Base-by-base conservation (phyloP, 331 rosid genomes). In the Spiraea crenata region DNA sequence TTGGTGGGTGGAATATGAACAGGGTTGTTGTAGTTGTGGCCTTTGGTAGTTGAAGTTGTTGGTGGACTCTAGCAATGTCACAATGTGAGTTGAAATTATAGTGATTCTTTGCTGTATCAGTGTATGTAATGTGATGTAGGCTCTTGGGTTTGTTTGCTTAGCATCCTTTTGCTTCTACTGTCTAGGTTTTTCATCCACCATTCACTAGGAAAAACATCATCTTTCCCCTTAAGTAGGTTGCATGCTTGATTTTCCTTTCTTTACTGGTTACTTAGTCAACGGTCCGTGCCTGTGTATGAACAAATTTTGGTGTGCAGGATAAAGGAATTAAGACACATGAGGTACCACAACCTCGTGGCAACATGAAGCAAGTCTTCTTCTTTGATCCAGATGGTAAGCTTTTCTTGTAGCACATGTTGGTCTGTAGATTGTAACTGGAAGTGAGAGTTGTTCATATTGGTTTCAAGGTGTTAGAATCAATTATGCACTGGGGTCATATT, bases 321-420 rank as follows among this genome's bases (percentile, higher is more conserved):
- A 92, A 86, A 77, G 98, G 95, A 14, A 82, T 92, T 4, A 58
- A 87, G 66, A 83, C 83, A 38, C 89, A 74, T 82, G 71, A 87
- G 85, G 86, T 54, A 67, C 74, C 88, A 14, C 71, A 81, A 13
- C 93, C 98, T 20, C 52, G 82, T 72, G 88, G 96, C 56, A 82
- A 86, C 75, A 71, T 81, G 34, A 87, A 77, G 80, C 98, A 92
- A 80, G 82, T 84, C 46, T 92, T 92, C 85, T 92, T 92, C 89
- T 92, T 92, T 63, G 98, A 92, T 79, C 98, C 98, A 1, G 98
- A 92, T 76, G 98, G 98, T 87, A 84, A 75, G 75, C 55, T 47
- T 54, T 16, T 34, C 55, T 47, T n/a, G 45, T 31, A 10, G 9
- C 31, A 35, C 16, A 5, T 50, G 60, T 16, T 19, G 13, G 48